Conservation (phyloP, 2,329 filamentous ascomycete species). For the Fusarium brevicatenulatum region DNA sequence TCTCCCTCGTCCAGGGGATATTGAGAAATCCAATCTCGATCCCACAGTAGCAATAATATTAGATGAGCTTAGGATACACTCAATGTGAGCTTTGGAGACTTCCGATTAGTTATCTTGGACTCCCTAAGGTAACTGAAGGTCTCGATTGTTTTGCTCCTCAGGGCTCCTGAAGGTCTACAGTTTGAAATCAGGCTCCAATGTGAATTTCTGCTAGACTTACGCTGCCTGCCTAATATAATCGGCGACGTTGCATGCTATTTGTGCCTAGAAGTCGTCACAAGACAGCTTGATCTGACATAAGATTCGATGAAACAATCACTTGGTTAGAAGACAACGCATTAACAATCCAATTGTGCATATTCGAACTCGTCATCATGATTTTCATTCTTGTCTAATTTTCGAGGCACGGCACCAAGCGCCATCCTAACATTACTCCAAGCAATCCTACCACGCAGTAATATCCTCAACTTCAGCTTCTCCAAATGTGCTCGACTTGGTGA, state of each 20-base stretch:
- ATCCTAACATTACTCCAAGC: background rate
- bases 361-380: conserved; percentile 1
- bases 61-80: background rate
- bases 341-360: background rate
- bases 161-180: background rate
- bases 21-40: background rate
- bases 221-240: background rate
- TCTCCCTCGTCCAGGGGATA: background rate
- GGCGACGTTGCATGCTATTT: background rate
- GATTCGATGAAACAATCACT: background rate
- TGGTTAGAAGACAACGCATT: background rate
- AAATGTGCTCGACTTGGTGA: conserved; percentile 91
- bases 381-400: conserved; percentile 9
- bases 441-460: conserved; percentile 86
- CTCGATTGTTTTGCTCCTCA: background rate
- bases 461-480: conserved; percentile 96
- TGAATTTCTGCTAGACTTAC: background rate
- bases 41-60: background rate
- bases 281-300: background rate
- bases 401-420: background rate
- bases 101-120: background rate
- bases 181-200: background rate
- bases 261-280: background rate
- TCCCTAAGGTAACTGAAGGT: background rate
- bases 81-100: background rate